A percentile compares a stretch with the other conserved stretches of the same genome.
phyloP scores from a whole-genome alignment of 805 yeast species.

The Lachancea sp. region DNA sequence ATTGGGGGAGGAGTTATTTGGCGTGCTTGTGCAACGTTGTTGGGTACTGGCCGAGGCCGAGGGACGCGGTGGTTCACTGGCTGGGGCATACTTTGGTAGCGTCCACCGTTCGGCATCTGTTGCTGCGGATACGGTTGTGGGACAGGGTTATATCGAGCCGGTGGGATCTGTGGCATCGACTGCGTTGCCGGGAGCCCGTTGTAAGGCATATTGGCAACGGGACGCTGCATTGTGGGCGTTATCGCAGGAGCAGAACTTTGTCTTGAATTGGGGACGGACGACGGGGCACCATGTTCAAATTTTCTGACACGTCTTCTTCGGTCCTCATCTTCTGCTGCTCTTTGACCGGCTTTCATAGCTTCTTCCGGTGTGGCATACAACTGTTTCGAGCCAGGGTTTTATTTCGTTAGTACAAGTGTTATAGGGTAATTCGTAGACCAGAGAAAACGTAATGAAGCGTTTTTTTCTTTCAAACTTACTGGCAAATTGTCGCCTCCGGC shows the following conservation, averaged over 20 bases:
- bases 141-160: neutral
- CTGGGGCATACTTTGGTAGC: slow-evolving; percentile 1
- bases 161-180: slow-evolving; percentile 1
- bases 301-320: slow-evolving; percentile 20
- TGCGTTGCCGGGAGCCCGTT: slow-evolving; percentile 14
- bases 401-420: slow-evolving; percentile 8
- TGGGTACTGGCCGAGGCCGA: neutral
- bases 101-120: neutral
- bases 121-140: slow-evolving; percentile 3
- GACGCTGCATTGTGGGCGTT: slow-evolving; percentile 6
- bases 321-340: slow-evolving; percentile 24
- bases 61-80: slow-evolving; percentile 1
- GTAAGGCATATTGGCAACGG: slow-evolving; percentile 13
- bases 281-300: slow-evolving; percentile 14
- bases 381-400: slow-evolving; percentile 4
- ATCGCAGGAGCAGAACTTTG: slow-evolving; percentile 3
- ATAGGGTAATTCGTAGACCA: too few relatives aligned
- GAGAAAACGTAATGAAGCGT: too few relatives aligned
- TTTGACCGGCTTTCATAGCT: slow-evolving; percentile 27
- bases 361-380: slow-evolving; percentile 34
- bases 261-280: neutral
- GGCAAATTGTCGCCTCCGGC: slow-evolving; percentile 32
- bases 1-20: neutral
- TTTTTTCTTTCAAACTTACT: slow-evolving; percentile 16
- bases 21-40: neutral